phyloP scores from a whole-genome alignment of 2,329 filamentous ascomycete genomes.

The Alternaria tenuissima region DNA sequence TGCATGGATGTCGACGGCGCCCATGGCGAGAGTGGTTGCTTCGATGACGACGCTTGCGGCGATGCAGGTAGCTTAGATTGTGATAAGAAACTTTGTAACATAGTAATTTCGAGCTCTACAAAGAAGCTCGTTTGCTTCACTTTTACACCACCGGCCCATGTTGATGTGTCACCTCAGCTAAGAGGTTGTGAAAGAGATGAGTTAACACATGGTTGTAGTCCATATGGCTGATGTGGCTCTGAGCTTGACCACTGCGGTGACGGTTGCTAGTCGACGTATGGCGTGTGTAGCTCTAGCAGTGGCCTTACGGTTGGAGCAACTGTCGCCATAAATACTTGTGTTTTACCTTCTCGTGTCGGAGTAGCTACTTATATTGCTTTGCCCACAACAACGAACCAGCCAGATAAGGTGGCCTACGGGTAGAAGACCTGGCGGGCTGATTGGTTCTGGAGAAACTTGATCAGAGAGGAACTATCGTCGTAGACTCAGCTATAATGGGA shows the following conservation, averaged over 20 bases:
- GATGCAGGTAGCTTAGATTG: not conserved
- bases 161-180: not conserved
- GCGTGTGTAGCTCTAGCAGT: no score
- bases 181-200: no score
- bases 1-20: not conserved
- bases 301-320: rapidly evolving
- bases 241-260: no score
- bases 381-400: no score
- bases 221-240: not conserved
- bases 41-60: not conserved
- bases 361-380: no score
- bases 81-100: not conserved
- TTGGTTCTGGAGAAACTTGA: no score
- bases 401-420: no score
- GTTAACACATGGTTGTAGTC: no score
- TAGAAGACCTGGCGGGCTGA: no score
- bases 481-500: rapidly evolving
- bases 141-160: not conserved
- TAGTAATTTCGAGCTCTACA: not conserved
- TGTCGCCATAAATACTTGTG: no score
- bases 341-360: rapidly evolving
- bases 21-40: not conserved
- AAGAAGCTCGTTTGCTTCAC: not conserved
- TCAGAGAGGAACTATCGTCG: no score
- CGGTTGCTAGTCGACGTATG: no score